Evolutionary conservation across 148 eudicot species (phyloP), one percentile per base, ranked within the genome.

Genomic region (Chenopodium berlandieri): DNA sequence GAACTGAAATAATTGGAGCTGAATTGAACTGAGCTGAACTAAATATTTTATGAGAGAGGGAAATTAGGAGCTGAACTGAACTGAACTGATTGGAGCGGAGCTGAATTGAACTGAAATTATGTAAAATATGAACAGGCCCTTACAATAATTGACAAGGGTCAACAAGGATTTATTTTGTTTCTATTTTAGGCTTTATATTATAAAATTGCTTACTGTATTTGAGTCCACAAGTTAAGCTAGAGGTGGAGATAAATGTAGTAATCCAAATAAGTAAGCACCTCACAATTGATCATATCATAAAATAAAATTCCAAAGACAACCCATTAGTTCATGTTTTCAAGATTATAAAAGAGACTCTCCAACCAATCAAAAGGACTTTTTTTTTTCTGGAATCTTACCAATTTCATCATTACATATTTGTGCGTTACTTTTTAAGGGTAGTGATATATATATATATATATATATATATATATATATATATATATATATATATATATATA

Each of bases 331-430:
- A 40, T 40, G 74, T 71, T 20, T 71, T 37, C 14, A 11, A 71
- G 23, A 71, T 19, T 46, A 47, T 14, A 16, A 56, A 73, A 14
- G 37, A 25, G 62, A 52, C 37, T 74, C 62, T 50, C 11, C 62
- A 48, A 74, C 40, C 37, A 74, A 72, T 48, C 77, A 27, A 50
- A 74, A 74, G 62, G 77, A 74, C 63, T 37, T 37, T 37, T 5
- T 37, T 37, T 48, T 23, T 74, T 34, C 17, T 74, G 62, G 77
- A 48, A 74, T 74, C 77, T 48, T 74, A 74, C 46, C 56, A 46
- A 72, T 22, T 72, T 71, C 30, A 72, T 48, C 54, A 74, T 74
- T 25, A 74, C 50, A 50, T 74, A 62, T 22, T 48, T 48, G 11
- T 23, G 37, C 11, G 8, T 48, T 74, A 48, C 77, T 13, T 74